A percentile compares a stretch with the other conserved stretches of the same genome.
Conservation (phyloP, 1,284 basidiomycete species). For the Retiboletus flavoniger region DNA sequence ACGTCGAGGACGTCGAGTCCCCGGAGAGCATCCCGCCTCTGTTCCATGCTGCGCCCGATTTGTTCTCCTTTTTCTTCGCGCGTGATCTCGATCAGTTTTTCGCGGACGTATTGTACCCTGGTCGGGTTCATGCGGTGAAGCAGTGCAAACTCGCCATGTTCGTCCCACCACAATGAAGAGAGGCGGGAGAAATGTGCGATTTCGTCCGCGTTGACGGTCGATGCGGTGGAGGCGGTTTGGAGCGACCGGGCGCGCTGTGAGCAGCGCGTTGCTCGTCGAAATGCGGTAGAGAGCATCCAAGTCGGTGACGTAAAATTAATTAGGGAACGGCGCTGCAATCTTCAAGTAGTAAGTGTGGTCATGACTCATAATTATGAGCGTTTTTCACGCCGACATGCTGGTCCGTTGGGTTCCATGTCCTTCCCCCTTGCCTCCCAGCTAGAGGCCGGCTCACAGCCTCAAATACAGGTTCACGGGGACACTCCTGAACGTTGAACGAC, state of each 20-base stretch:
- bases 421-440: too few relatives aligned
- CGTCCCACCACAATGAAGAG: conserved; percentile 96
- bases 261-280: conserved; percentile 20
- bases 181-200: conserved; percentile 92
- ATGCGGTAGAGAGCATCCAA: conserved; percentile 20
- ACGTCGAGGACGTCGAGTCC: conserved; percentile 80
- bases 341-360: too few relatives aligned
- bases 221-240: conserved; percentile 23
- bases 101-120: conserved; percentile 80
- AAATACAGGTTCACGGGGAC: too few relatives aligned
- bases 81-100: conserved; percentile 67
- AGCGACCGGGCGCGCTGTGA: conserved; percentile 16
- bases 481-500: too few relatives aligned
- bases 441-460: too few relatives aligned
- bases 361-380: too few relatives aligned
- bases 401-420: too few relatives aligned
- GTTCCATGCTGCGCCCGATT: conserved; percentile 29
- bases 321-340: too few relatives aligned
- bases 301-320: too few relatives aligned
- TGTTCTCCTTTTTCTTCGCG: conserved; percentile 53
- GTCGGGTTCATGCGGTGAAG: conserved; percentile 96
- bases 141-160: conserved; percentile 86
- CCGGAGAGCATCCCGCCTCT: conserved; percentile 43
- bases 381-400: too few relatives aligned
- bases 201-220: conserved; percentile 73